Conservation (phyloP, 2,329 filamentous ascomycete species). For the Curvularia sp. region DNA sequence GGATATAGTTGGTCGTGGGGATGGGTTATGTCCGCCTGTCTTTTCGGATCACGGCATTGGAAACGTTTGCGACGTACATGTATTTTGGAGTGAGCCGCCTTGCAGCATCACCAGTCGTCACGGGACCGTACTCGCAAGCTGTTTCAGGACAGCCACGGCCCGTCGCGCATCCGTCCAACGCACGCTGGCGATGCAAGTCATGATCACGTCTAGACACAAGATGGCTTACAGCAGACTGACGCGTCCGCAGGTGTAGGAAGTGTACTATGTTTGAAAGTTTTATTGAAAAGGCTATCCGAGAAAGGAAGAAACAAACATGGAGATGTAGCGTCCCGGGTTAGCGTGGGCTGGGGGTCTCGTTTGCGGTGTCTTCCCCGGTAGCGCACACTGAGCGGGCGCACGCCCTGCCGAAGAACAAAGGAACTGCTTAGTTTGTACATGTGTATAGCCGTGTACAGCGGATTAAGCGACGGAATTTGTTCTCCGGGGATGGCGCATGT, state of each 20-base stretch:
- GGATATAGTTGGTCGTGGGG: neutral
- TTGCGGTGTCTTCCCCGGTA: conserved; percentile 1
- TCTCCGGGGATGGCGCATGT: conserved; percentile 7
- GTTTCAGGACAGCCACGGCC: conserved; percentile 16
- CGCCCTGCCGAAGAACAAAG: conserved; percentile 7
- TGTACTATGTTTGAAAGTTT: neutral
- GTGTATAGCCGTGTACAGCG: neutral
- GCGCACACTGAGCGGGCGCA: neutral
- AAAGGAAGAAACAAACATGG: conserved; percentile 10
- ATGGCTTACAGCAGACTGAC: conserved; percentile 2
- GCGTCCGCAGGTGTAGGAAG: neutral
- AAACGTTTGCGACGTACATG: neutral
- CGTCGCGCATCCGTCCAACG: conserved; percentile 7
- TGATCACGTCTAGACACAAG: neutral
- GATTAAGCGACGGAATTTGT: conserved; percentile 11
- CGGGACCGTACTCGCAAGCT: neutral
- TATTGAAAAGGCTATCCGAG: conserved; percentile 9
- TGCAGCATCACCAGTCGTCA: neutral
- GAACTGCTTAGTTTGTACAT: neutral
- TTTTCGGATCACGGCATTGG: neutral
- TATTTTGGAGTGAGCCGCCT: neutral
- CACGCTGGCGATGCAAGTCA: neutral
- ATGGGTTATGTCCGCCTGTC: neutral
- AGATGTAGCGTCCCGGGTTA: neutral
- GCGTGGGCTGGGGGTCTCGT: neutral